Evolutionary conservation across 495 filamentous ascomycete species (phyloP), one percentile per base, ranked within the genome.

Genomic region (Penicillium steckii): DNA sequence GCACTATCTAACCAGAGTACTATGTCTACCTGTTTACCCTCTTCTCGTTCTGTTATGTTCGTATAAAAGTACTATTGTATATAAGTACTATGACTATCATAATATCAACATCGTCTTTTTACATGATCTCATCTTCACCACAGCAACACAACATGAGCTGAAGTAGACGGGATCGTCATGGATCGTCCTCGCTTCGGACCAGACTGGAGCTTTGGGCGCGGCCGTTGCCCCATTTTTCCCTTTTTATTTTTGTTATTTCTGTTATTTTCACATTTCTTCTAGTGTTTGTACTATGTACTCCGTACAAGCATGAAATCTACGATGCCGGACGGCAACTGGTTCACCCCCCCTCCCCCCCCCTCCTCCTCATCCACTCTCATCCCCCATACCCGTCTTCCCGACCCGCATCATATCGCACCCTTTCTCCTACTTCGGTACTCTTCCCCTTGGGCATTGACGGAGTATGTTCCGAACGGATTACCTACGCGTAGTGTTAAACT

Each of bases 171-270:
- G 56, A 59, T 54, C 56, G 47, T 53, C 56, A 48, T 10, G 47
- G 56, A 59, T 59, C 56, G 44, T 40, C 56, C 29, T 59, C 52
- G 56, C 51, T 52, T 59, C 56, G 56, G 44, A 37, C 38, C 45
- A 37, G 27, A 30, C 19, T 49, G 50, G 50, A 45, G 35, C 35
- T 18, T 32, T 44, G 46, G 25, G 37, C 26, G 29, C 17, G 38
- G 29, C 50, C 55, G 55, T 53, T 53, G 55, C 46, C 55, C 46
- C 55, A 26, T 38, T 50, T 48, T 46, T 46, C 9, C 15, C 29
- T 35, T 24, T n/a, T n/a, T n/a, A n/a, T n/a, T n/a, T n/a, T n/a
- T n/a, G n/a, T n/a, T n/a, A n/a, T 23, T 21, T 33, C 48, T 19
- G 22, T 32, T 21, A 8, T 41, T n/a, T 21, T 49, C 21, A 18